Evolutionary conservation across 129 eudicot species (phyloP).

Genomic region (Calendula officinalis): DNA sequence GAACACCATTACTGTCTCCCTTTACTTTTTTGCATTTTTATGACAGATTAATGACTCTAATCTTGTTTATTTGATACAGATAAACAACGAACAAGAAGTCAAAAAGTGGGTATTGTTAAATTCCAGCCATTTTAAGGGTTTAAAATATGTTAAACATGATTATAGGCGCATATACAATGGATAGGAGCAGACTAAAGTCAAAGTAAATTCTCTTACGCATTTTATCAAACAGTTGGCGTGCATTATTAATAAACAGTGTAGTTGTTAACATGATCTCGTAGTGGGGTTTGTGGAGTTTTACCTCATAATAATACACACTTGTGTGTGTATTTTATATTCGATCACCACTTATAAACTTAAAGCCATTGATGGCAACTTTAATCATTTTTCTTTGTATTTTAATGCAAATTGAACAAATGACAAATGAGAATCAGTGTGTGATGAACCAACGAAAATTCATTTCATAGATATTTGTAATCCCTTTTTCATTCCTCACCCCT

Average conservation of each 20-base stretch:
- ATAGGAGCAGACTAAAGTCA: slow-evolving; percentile 2
- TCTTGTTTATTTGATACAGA: neutral
- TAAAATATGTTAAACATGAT: slow-evolving; percentile 5
- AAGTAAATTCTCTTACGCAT: slow-evolving; percentile 18
- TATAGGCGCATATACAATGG: neutral
- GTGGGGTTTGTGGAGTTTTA: neutral
- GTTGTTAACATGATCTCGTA: slow-evolving; percentile 18
- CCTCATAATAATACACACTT: neutral
- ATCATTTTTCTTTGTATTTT: neutral
- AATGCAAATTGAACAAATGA: neutral
- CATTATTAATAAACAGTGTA: neutral
- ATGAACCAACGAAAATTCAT: neutral
- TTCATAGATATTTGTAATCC: neutral
- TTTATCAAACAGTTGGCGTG: slow-evolving; percentile 12
- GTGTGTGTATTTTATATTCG: slow-evolving; percentile 3
- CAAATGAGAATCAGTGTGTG: neutral
- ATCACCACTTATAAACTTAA: slow-evolving; percentile 1
- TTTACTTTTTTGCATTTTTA: neutral
- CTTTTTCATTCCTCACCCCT: too few species aligned
- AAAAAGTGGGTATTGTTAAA: neutral
- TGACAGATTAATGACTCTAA: neutral
- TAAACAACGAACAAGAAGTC: slow-evolving; percentile 22
- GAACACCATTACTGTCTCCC: slow-evolving; percentile 4
- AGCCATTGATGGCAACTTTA: neutral
- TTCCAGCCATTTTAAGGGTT: neutral